A percentile compares a stretch with the other conserved stretches of the same genome.
phyloP scores from a whole-genome alignment of 371 early-diverging fungal species.

The Gilbertella persicaria region DNA sequence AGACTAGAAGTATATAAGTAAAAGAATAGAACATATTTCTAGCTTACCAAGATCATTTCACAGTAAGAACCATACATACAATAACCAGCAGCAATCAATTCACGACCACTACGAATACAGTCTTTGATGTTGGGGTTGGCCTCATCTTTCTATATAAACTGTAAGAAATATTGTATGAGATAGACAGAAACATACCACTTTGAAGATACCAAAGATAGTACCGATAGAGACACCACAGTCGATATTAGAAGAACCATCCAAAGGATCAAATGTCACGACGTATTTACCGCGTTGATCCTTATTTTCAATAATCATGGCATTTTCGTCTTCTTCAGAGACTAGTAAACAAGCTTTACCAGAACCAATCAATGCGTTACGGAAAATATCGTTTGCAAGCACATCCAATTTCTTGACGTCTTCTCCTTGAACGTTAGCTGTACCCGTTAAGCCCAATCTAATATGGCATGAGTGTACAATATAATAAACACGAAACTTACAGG shows the following conservation, averaged over 20 bases:
- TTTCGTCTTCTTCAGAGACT: slow-evolving; percentile 96
- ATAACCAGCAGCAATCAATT: slow-evolving; percentile 95
- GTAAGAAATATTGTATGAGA: neutral
- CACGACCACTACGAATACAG: slow-evolving; percentile 88
- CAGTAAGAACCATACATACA: slow-evolving; percentile 96
- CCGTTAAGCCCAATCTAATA: slow-evolving; percentile 87
- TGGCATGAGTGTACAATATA: too few relatives aligned
- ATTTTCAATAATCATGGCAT: slow-evolving; percentile 84
- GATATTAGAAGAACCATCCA: slow-evolving; percentile 97
- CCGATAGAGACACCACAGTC: slow-evolving; percentile 98
- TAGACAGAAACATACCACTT: slow-evolving; percentile 62
- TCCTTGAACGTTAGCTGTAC: slow-evolving; percentile 88
- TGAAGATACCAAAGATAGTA: slow-evolving; percentile 98
- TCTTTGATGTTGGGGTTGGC: slow-evolving; percentile 62
- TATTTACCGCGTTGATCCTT: slow-evolving; percentile 82
- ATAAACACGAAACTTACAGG: too few relatives aligned
- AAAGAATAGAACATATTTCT: neutral
- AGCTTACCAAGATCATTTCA: slow-evolving; percentile 69
- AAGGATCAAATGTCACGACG: slow-evolving; percentile 96
- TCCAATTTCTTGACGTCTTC: slow-evolving; percentile 98
- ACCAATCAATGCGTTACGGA: slow-evolving; percentile 91
- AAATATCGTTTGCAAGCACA: slow-evolving; percentile 96
- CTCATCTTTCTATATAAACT: slow-evolving; percentile 40
- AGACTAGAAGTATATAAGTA: slow-evolving; percentile 57
- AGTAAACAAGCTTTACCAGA: slow-evolving; percentile 91